Conservation (phyloP, 2,329 filamentous ascomycete species). For the Paramyrothecium roridum region DNA sequence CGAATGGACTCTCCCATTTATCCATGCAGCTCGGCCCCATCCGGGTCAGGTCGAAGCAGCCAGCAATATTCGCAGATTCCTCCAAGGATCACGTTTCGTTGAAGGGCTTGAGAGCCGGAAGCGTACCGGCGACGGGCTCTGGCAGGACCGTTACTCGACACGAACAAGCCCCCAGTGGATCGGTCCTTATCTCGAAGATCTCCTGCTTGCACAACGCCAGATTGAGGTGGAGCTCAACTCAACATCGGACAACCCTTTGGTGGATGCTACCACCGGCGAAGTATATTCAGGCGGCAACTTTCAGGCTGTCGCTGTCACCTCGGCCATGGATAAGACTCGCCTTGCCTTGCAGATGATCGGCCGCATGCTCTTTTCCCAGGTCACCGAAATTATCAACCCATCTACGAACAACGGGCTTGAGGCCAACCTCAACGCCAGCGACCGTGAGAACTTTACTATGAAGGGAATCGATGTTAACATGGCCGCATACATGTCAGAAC, state of each 20-base stretch:
- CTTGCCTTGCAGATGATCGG: conserved; percentile 37
- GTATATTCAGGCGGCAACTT: conserved; percentile 66
- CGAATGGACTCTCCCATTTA: conserved; percentile 56
- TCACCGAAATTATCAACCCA: conserved; percentile 60
- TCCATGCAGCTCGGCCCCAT: conserved; percentile 56
- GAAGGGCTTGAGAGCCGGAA: conserved; percentile 21
- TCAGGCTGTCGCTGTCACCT: conserved; percentile 60
- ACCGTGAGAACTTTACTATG: conserved; percentile 56
- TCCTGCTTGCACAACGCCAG: conserved; percentile 54
- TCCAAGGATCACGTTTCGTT: conserved; percentile 45
- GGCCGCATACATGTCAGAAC: conserved; percentile 60
- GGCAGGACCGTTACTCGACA: conserved; percentile 63
- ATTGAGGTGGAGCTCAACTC: conserved; percentile 62
- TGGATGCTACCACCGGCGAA: conserved; percentile 37
- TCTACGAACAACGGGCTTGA: conserved; percentile 58
- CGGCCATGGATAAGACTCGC: conserved; percentile 58
- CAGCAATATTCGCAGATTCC: conserved; percentile 48
- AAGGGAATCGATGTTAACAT: conserved; percentile 67
- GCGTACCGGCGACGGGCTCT: conserved; percentile 33
- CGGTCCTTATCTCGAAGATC: conserved; percentile 62
- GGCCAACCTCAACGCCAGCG: conserved; percentile 58
- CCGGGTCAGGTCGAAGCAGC: conserved; percentile 57
- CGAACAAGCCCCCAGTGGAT: conserved; percentile 67
- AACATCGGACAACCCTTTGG: conserved; percentile 62
- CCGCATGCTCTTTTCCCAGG: conserved; percentile 62